A percentile compares a stretch with the other conserved stretches of the same genome.
These are phyloP conservation scores for Globisporangium spiculum DNA, from an alignment of 352 stramenopile species.

Conservation along the genomic window DNA sequence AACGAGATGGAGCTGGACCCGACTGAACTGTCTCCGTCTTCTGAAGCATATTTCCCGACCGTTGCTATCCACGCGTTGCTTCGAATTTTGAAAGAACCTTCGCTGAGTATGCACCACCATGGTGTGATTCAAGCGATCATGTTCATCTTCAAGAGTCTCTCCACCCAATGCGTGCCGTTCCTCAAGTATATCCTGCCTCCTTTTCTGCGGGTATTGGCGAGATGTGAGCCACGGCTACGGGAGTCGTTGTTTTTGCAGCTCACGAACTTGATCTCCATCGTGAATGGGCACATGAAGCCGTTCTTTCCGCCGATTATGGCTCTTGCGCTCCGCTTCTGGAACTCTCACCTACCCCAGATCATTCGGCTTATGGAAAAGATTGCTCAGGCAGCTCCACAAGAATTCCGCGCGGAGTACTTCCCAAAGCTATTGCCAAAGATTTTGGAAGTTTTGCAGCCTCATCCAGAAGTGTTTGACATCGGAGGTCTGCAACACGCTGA, in stretches of 20 bases:
- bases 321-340: slow-evolving; percentile 96
- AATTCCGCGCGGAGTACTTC: slow-evolving; percentile 87
- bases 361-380: slow-evolving; percentile 94
- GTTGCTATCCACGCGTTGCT: slow-evolving; percentile 97
- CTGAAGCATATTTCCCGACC: slow-evolving; percentile 96
- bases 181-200: slow-evolving; percentile 97
- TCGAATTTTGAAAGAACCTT: slow-evolving; percentile 95
- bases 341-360: slow-evolving; percentile 93
- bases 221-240: slow-evolving; percentile 89
- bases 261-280: slow-evolving; percentile 94
- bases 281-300: slow-evolving; percentile 94
- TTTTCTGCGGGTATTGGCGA: slow-evolving; percentile 92
- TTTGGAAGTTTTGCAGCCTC: slow-evolving; percentile 81
- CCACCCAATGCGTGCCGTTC: slow-evolving; percentile 94
- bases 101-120: slow-evolving; percentile 94
- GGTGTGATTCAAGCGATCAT: slow-evolving; percentile 98
- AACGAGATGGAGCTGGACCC: slow-evolving; percentile 65
- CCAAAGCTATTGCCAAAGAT: slow-evolving; percentile 86
- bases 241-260: slow-evolving; percentile 97
- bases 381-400: slow-evolving; percentile 59
- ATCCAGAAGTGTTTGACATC: slow-evolving; percentile 68
- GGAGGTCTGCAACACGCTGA: slow-evolving; percentile 33
- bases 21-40: slow-evolving; percentile 62
- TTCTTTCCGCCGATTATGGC: slow-evolving; percentile 97
- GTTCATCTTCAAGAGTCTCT: slow-evolving; percentile 98